Evolutionary conservation across 2,329 filamentous ascomycete species (phyloP).

Genomic region (Penicillium sp.): DNA sequence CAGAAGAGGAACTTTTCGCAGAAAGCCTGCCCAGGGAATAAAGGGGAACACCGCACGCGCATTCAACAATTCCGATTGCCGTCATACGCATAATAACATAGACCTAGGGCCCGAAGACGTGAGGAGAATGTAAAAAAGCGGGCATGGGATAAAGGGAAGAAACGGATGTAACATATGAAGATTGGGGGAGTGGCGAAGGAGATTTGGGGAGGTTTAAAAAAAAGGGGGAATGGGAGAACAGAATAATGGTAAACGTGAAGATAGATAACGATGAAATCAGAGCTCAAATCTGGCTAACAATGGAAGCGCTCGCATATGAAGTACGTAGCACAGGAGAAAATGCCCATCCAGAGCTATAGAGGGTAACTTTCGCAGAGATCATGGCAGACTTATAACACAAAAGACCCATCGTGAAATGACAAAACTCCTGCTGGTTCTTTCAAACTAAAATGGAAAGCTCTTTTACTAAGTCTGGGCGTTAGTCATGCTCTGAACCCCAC

Average conservation of each 20-base stretch:
- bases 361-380: no score
- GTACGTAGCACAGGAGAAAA: constrained; percentile 36
- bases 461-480: no score
- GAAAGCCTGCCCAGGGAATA: constrained; percentile 38
- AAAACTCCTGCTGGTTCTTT: constrained; percentile 39
- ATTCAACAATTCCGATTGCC: constrained; percentile 31
- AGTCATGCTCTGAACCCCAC: no score
- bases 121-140: no score
- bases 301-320: constrained; percentile 37
- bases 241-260: no score
- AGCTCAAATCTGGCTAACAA: constrained; percentile 32
- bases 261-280: no score
- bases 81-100: constrained; percentile 36
- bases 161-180: no score
- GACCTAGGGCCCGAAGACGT: no score
- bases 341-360: constrained; percentile 39
- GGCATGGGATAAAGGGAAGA: constrained; percentile 19
- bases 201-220: constrained; percentile 12
- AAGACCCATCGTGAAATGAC: constrained; percentile 36
- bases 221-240: constrained; percentile 8
- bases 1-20: constrained; percentile 38
- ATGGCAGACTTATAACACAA: constrained; percentile 35
- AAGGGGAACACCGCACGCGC: constrained; percentile 26
- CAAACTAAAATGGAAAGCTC: constrained; percentile 32
- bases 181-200: no score